Base-by-base conservation (phyloP, 1,284 basidiomycete species). In the Puccinia hordei region DNA sequence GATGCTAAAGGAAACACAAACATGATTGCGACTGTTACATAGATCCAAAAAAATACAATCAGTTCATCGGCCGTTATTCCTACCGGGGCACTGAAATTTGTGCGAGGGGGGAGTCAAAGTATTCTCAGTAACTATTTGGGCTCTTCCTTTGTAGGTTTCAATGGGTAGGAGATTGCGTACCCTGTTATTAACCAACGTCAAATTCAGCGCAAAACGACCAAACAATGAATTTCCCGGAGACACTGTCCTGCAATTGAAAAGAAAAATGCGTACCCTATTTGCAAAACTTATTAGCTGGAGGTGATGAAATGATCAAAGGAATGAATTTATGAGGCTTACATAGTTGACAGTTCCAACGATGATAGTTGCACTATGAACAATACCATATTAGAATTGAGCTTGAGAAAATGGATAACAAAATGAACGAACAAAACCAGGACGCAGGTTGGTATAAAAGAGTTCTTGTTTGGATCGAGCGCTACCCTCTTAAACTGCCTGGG, bases 391-490 rank as follows among this genome's bases (percentile, higher is more conserved):
- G n/a, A 22, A 66, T n/a, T 41, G 30, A 3, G 6, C 27, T 46
- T 35, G 3, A 65, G 12, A 24, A 51, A 66, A 19, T 13, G 33
- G 61, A 65, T n/a, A n/a, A 46, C 38, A 6, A 63, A 24, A 24
- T 61, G 24, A 53, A 76, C 61, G 13, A 63, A 76, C 73, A 76
- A 66, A 53, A 63, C 61, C 17, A 76, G 61, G 2, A 63, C 73
- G 61, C 57, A 76, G 44, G 73, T 76, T 65, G 73, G 73, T 49
- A 76, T 76, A 33, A 76, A 76, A 1, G 73, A 65, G 46, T 76
- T 76, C 35, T 61, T 46, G 46, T 66, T 76, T 10, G 73, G 73
- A 38, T 76, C 73, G 24, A 76, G 57, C 13, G 61, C 46, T 13
- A 76, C 73, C 49, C 73, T 59, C 46, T 65, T 63, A 30, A 76